These are phyloP conservation scores for Paracoccidioides lutzii DNA, from an alignment of 2,329 filamentous ascomycete genomes.

Conservation along the genomic window DNA sequence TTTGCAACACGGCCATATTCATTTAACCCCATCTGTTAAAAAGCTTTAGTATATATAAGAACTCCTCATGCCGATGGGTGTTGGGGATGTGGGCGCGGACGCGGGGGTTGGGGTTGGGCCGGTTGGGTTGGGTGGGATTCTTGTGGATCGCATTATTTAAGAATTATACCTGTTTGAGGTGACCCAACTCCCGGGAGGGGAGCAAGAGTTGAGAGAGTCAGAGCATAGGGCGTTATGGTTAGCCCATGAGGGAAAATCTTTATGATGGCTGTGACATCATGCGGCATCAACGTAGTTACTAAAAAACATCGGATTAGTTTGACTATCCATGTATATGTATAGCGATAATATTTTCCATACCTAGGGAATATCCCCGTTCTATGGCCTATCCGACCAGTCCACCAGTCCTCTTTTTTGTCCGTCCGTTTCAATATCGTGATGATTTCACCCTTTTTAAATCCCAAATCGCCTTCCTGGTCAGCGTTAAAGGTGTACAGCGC, in stretches of 20 bases:
- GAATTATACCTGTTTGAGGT: too few relatives aligned
- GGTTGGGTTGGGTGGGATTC: too few relatives aligned
- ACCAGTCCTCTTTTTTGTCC: constrained; percentile 91
- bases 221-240: too few relatives aligned
- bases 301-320: constrained; percentile 12
- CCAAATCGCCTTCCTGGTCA: constrained; percentile 81
- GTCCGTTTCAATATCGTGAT: constrained; percentile 93
- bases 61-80: background rate
- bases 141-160: too few relatives aligned
- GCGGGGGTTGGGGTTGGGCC: too few relatives aligned
- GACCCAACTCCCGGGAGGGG: too few relatives aligned
- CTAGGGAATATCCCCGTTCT: constrained; percentile 88
- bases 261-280: constrained; percentile 10
- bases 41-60: too few relatives aligned
- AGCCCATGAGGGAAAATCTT: background rate
- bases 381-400: constrained; percentile 81
- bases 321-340: constrained; percentile 4
- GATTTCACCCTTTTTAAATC: constrained; percentile 93
- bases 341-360: constrained; percentile 26
- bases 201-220: background rate
- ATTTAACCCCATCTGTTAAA: background rate
- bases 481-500: constrained; percentile 91
- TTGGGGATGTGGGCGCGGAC: background rate
- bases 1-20: background rate
- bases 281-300: constrained; percentile 24